Evolutionary conservation across 306 rosid genomes (phyloP).

Genomic region (Aeschynomene evenia): DNA sequence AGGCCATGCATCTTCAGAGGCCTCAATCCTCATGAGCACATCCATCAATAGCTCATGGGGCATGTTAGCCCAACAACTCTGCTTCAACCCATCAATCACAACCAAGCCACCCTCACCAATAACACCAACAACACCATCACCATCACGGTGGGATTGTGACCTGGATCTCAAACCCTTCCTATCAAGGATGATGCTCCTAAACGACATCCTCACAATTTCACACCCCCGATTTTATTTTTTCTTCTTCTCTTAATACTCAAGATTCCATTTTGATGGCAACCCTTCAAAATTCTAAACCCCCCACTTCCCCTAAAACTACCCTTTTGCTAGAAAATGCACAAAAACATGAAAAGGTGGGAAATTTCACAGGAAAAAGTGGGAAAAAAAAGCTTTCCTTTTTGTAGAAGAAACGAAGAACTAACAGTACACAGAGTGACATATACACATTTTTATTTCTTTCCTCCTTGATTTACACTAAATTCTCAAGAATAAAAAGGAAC

Average conservation of each 20-base stretch:
- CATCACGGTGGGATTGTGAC: conserved; percentile 75
- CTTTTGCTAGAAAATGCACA: neutral
- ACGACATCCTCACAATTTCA: conserved; percentile 44
- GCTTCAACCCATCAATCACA: conserved; percentile 64
- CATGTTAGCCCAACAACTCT: conserved; percentile 97
- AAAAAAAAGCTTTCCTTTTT: neutral
- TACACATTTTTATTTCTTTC: neutral
- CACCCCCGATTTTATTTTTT: neutral
- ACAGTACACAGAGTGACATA: neutral
- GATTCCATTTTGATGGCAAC: neutral
- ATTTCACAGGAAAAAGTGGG: neutral
- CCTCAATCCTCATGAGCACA: conserved; percentile 80
- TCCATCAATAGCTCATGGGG: conserved; percentile 92
- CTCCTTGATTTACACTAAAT: neutral
- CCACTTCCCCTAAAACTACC: neutral
- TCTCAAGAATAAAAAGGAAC: neutral
- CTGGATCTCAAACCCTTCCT: conserved; percentile 85
- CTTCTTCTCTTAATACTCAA: neutral
- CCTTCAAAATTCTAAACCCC: neutral
- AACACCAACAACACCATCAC: neutral
- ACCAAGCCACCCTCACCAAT: conserved; percentile 41
- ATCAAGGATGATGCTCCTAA: conserved; percentile 66
- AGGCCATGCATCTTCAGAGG: conserved; percentile 85
- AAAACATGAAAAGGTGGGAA: neutral
- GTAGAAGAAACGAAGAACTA: neutral